Base-by-base conservation (phyloP, 257 asterid genomes). In the Solanum appendiculatum region DNA sequence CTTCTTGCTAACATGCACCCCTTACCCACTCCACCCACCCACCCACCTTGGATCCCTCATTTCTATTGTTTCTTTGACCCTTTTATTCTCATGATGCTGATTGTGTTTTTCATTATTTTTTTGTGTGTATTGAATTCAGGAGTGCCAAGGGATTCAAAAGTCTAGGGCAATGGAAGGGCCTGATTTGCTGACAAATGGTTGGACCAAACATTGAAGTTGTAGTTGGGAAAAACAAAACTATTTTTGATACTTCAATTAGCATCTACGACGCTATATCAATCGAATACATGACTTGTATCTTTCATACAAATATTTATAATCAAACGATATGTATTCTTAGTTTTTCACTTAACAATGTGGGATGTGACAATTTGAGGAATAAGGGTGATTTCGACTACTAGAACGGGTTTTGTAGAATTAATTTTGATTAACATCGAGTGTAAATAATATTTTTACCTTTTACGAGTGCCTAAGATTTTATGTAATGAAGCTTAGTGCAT, bases 171-270 rank as follows among this genome's bases (percentile, higher is more conserved):
- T 85, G 34, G 54, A 66, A 6, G 42, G 64, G 23, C 51, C 1
- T 34, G 31, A 42, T 29, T 33, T 44, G 63, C 48, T 66, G 81
- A 64, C 2, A 7, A 86, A 88, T 5, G 7, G 12, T 82, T 7
- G 90, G 93, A 84, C 81, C 88, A 82, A 82, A 91, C 87, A 25
- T 63, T 25, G 88, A 89, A 88, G 92, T 86, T 91, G 34, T 16
- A 86, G 80, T 8, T 93, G 95, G 95, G 91, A 75, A 69, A 93
- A 89, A 23, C n/a, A n/a, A n/a, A 1, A 42, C 9, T 89, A 80
- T 90, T 89, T 68, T 90, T 93, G 95, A 90, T 73, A 83, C 88
- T 94, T 60, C 69, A 89, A 92, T 89, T 42, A 91, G 16, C 18
- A 2, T 29, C 7, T 11, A 14, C 23, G 2, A 11, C 3, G 1